Evolutionary conservation across 192 early-diverging fungal genomes (phyloP), one percentile per base, ranked within the genome.

Genomic region (Podila minutissima): DNA sequence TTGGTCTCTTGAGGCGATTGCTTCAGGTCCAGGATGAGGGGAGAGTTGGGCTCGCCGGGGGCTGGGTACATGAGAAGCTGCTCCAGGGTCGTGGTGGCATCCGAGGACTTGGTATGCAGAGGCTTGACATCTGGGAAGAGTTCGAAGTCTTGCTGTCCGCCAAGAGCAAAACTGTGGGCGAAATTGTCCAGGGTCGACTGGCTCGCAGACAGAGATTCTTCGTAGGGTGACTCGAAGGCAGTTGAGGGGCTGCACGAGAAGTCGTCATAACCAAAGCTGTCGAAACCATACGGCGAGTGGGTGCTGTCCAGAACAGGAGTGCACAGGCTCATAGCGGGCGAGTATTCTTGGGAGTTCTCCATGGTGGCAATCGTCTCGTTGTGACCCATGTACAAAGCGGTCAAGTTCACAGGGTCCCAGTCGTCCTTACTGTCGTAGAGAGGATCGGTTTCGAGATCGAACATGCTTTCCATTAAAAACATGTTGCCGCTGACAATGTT

Each of bases 241-340:
- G 64, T 9, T 0, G 76, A 64, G 15, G 76, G 77, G 55, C 71
- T 81, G 46, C 31, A 46, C 53, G n/a, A 66, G 22, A 50, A 55
- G 17, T 78, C 75, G 35, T 71, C 75, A 29, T 62, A 62, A 29
- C 48, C 65, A 55, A 79, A 49, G 50, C 38, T 20, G 29, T 79
- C 77, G 41, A 73, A 73, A 13, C 57, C 71, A 49, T 65, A 73
- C 4, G 77, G 77, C 5, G 70, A 81, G 20, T 58, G 58, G 57
- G 67, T 22, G 0, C 46, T 19, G 55, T 73, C 61, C 6, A 73
- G 35, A 26, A 61, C 62, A 13, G 77, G 77, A 5, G 77, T 73
- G 59, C 38, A 73, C 51, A 62, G 11, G 55, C 64, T 81, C 66
- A 73, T 60, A 6, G 66, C 67, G 22, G 77, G 77, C 12, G 77